Evolutionary conservation across 345 rosid species (phyloP).

Genomic region (Excoecaria agallocha): DNA sequence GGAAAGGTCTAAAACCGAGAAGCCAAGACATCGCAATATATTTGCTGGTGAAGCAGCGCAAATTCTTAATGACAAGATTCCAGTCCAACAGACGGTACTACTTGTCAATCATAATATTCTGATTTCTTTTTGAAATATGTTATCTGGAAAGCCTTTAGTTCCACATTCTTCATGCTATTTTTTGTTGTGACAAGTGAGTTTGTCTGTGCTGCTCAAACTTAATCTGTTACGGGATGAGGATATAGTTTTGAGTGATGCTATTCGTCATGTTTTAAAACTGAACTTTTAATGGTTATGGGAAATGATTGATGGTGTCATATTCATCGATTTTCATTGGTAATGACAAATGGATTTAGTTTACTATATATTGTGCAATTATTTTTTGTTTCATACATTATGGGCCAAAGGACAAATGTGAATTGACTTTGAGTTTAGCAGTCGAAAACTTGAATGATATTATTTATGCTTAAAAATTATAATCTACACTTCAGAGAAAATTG

Average conservation of each 20-base stretch:
- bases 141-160: not conserved
- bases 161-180: not conserved
- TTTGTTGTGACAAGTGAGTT: not conserved
- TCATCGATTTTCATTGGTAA: not conserved
- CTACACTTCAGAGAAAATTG: too few species aligned
- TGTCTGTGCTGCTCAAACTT: not conserved
- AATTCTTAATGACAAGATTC: constrained; percentile 66
- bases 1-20: constrained; percentile 75
- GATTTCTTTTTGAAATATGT: not conserved
- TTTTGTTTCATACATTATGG: too few species aligned
- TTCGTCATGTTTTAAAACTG: not conserved
- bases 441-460: too few species aligned
- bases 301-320: not conserved
- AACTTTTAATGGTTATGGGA: not conserved
- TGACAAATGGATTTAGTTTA: too few species aligned
- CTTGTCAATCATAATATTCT: too few species aligned
- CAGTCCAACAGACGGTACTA: too few species aligned
- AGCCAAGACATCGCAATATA: constrained; percentile 49
- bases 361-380: too few species aligned
- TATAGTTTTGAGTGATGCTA: not conserved
- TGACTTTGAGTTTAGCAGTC: too few species aligned
- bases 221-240: not conserved
- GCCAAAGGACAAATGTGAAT: too few species aligned
- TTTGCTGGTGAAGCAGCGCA: constrained; percentile 77
- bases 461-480: too few species aligned